Percentiles rank a stretch among this genome's conserved stretches.
Evolutionary conservation across 257 asterid species (phyloP).

Genomic region (Lycium ferocissimum): DNA sequence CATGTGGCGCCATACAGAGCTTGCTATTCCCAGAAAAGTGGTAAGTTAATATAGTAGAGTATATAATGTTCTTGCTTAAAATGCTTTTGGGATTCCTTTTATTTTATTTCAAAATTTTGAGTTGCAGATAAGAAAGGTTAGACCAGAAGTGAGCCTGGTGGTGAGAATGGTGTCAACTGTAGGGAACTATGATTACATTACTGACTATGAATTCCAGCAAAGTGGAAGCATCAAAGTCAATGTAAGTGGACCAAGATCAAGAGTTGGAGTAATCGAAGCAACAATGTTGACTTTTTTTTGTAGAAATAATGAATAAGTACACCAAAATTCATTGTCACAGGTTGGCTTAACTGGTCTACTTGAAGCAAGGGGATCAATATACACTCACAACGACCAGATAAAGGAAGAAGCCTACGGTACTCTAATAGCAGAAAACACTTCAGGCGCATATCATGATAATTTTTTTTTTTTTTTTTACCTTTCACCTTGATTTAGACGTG

Average conservation of each 20-base stretch:
- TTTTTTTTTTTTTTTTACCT: conserved; percentile 64
- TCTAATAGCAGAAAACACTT: conserved; percentile 58
- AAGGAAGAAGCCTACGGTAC: conserved; percentile 59
- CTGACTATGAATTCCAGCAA: conserved; percentile 81
- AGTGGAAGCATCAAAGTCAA: conserved; percentile 59
- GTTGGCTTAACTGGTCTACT: conserved; percentile 66
- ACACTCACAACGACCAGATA: conserved; percentile 56
- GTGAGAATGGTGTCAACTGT: conserved; percentile 74
- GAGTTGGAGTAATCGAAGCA: no score
- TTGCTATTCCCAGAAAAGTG: conserved; percentile 45
- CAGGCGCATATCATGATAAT: conserved; percentile 62
- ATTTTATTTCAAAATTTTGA: not conserved
- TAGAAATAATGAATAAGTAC: not conserved
- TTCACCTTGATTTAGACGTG: conserved; percentile 60
- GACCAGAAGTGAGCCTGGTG: conserved; percentile 64
- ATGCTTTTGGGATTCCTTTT: not conserved
- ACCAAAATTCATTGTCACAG: conserved; percentile 29
- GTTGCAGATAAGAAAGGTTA: conserved; percentile 49
- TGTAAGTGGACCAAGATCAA: conserved; percentile 41
- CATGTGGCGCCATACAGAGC: conserved; percentile 80
- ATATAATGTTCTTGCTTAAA: not conserved
- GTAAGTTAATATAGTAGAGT: conserved; percentile 39
- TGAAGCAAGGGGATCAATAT: conserved; percentile 56
- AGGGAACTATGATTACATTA: conserved; percentile 75
- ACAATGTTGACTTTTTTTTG: not conserved